phyloP scores from a whole-genome alignment of 2,329 filamentous ascomycete species.

The Trichoderma simmonsii region DNA sequence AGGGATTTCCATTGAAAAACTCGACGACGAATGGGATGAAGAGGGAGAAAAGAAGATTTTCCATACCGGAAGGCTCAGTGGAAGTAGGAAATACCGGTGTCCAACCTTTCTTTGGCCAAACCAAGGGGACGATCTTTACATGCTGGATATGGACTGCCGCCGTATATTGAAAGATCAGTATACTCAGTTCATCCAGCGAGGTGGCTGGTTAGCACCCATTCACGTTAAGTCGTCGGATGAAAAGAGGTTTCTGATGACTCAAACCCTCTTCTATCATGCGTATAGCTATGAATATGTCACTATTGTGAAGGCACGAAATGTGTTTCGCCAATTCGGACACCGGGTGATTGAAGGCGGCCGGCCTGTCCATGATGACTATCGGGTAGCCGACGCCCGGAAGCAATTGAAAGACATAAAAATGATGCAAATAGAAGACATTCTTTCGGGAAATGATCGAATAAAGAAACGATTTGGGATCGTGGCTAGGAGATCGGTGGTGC shows the following conservation, averaged over 20 bases:
- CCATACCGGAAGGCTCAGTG: rapidly evolving
- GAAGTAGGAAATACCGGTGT: background rate
- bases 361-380: background rate
- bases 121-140: rapidly evolving
- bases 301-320: background rate
- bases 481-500: too few relatives aligned
- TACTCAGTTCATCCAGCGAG: rapidly evolving
- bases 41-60: background rate
- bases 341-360: background rate
- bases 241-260: too few relatives aligned
- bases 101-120: background rate
- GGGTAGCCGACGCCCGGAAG: background rate
- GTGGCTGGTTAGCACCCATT: too few relatives aligned
- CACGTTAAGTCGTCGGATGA: too few relatives aligned
- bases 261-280: too few relatives aligned
- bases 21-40: too few relatives aligned
- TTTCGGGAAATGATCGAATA: background rate
- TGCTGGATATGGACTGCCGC: rapidly evolving
- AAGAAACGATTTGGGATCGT: too few relatives aligned
- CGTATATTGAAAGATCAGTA: background rate
- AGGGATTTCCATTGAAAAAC: rapidly evolving
- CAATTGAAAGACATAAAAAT: too few relatives aligned
- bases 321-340: background rate
- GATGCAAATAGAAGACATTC: background rate
- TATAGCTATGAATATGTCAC: too few relatives aligned